Evolutionary conservation across 2,329 filamentous ascomycete genomes (phyloP), one percentile per base, ranked within the genome.

Genomic region (Fusarium sp.): DNA sequence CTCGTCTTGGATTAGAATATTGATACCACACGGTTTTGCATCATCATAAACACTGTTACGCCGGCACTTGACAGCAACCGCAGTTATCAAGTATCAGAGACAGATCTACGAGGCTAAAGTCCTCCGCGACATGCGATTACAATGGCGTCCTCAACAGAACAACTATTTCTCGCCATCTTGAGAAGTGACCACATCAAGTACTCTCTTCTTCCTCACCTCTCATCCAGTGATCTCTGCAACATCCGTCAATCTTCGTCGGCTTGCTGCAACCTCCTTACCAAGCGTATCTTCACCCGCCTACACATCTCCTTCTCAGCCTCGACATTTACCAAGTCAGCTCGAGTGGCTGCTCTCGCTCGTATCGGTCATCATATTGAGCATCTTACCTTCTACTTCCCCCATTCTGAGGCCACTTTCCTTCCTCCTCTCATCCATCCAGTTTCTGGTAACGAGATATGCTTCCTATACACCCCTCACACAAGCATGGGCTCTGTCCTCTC

Each of bases 361-460:
- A 91, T 97, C 76, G 94, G 94, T 63, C 90, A 91, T 74, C 90
- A 95, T 80, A 88, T 97, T 76, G 90, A 93, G 81, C 91, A 91
- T 66, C 86, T 97, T 60, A 93, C 89, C 63, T 97, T 97, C 83
- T 87, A 86, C 78, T 88, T 97, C 74, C 88, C 93, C 33, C 94
- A 97, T 82, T 90, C 89, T 10, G 84, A 89, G n/a, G 89, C 93
- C 59, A 96, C 93, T 45, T 95, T 95, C 79, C 86, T 97, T 14
- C 93, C 94, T 21, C 94, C 94, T n/a, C 87, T 97, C 49, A 86
- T 97, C 42, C 92, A 97, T 79, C 92, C 93, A 7, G 80, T 86
- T 70, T 94, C 91, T 15, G 94, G 94, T 46, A 89, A 90, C 70
- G 93, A 97, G 84, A 89, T 94, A 78, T 89, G 86, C 75, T 97